Evolutionary conservation across 2,329 filamentous ascomycete species (phyloP).

Genomic region (Tympanopsis confertula): DNA sequence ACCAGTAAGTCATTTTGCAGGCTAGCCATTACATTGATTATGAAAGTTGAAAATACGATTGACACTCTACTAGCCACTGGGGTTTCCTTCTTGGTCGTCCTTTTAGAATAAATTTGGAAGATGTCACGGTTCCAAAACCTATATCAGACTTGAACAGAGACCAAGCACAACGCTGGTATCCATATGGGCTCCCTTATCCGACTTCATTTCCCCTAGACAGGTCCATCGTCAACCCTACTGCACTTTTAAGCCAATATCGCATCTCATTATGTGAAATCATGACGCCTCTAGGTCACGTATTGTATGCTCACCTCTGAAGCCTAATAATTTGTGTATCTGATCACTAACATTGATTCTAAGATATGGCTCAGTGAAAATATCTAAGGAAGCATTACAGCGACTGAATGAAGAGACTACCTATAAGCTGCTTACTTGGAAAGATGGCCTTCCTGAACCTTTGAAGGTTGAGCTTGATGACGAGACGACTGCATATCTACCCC

Average conservation of each 20-base stretch:
- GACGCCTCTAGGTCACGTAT: constrained; percentile 25
- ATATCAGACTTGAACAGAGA: constrained; percentile 7
- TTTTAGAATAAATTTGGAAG: constrained; percentile 24
- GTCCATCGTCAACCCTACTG: not conserved
- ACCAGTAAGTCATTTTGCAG: constrained; percentile 17
- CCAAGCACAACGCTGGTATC: constrained; percentile 14
- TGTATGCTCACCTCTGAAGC: constrained; percentile 11
- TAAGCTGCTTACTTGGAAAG: constrained; percentile 2
- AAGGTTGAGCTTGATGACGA: constrained; percentile 2
- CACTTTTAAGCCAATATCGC: constrained; percentile 5
- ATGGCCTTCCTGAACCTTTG: constrained; percentile 7
- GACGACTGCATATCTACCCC: constrained; percentile 14
- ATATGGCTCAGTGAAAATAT: not conserved
- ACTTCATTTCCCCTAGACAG: not conserved
- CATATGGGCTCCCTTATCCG: constrained; percentile 10
- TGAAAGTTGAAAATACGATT: too few species aligned
- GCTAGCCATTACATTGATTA: too few species aligned
- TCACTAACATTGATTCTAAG: not conserved
- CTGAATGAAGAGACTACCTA: not conserved
- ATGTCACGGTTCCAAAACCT: constrained; percentile 23
- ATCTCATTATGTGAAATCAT: constrained; percentile 27
- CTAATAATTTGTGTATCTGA: not conserved
- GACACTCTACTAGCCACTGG: constrained; percentile 16
- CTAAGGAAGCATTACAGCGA: not conserved
- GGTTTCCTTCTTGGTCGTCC: constrained; percentile 27